Conservation (phyloP, 352 stramenopile genomes). For the Phytophthora uliginosa region DNA sequence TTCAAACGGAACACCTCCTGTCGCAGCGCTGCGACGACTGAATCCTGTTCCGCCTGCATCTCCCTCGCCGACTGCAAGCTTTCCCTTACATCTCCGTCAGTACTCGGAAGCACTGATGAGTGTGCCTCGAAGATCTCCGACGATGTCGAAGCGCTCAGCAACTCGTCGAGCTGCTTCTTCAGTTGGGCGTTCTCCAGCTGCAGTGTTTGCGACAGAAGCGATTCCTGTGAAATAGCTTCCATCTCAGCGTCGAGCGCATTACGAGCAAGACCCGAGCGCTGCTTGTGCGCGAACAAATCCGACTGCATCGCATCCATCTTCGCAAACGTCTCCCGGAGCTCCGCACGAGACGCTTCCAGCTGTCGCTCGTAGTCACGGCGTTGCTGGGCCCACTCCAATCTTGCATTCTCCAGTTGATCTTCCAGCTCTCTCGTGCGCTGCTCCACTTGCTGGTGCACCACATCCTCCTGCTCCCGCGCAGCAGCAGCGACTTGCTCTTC, state of each 20-base stretch:
- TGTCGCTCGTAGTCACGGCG: constrained; percentile 79
- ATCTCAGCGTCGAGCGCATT: constrained; percentile 85
- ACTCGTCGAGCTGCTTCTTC: constrained; percentile 87
- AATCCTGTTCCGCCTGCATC: constrained; percentile 66
- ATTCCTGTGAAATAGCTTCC: constrained; percentile 90
- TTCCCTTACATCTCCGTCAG: constrained; percentile 19
- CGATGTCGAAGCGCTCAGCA: constrained; percentile 47
- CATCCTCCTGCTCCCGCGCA: constrained; percentile 74
- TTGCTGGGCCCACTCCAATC: constrained; percentile 86
- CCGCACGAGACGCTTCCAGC: constrained; percentile 61
- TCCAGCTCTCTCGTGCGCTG: constrained; percentile 76
- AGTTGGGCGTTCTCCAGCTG: constrained; percentile 87
- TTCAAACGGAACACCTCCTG: constrained; percentile 76
- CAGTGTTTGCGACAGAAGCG: constrained; percentile 80
- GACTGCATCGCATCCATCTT: constrained; percentile 93
- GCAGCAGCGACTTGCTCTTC: constrained; percentile 91
- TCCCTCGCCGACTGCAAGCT: constrained; percentile 37
- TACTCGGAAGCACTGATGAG: constrained; percentile 13
- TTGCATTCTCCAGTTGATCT: constrained; percentile 70
- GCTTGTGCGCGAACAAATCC: constrained; percentile 92
- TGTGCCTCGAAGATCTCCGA: constrained; percentile 17
- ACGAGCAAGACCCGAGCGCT: constrained; percentile 68
- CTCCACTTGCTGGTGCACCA: constrained; percentile 69
- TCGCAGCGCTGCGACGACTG: constrained; percentile 53
- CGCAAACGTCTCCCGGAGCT: constrained; percentile 73